Base-by-base conservation (phyloP, 768 basidiomycete species). In the Boletales sp. region DNA sequence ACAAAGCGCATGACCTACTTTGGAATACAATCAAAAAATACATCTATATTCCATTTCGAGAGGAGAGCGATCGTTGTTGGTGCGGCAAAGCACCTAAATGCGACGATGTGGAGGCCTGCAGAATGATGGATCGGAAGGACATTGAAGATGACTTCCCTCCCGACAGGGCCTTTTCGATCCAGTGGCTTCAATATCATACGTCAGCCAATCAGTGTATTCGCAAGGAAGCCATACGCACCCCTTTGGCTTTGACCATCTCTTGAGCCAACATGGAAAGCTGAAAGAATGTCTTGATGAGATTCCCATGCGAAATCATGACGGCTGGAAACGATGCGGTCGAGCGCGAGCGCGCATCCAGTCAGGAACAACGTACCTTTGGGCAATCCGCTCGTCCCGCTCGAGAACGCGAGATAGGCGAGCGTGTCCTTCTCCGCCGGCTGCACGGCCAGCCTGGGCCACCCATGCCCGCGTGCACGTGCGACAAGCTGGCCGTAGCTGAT, bases 311-410 rank as follows among this genome's bases (percentile, higher is more conserved):
- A 19, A 85, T 79, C 84, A 82, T 84, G 18, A 87, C 82, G 9
- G 78, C 86, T 87, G 37, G 25, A 21, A 41, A 28, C 3, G 34
- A 44, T 44, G 5, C 3, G 11, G 21, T 21, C 21, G 21, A 21
- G 21, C 21, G 21, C 21, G 4, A 4, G 21, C 21, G 21, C 21
- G 21, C 21, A 21, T 4, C 13, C 13, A 15, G 36, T 12, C 35
- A 19, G 21, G 11, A 3, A n/a, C 5, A 6, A 54, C 62, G 8
- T 19, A 81, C 86, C 86, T 77, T 90, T 89, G 0, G 87, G 86
- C 5, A 83, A 69, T 0, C 87, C 87, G 51, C 77, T 88, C 0
- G 87, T 90, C 18, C 87, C 87, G 57, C 87, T 89, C 0, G 87
- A 90, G 60, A 87, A 87, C 0, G 84, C 70, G 4, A 90, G 70